These are phyloP conservation scores for Vinca major DNA, from an alignment of 305 asterid species.

Conservation along the genomic window DNA sequence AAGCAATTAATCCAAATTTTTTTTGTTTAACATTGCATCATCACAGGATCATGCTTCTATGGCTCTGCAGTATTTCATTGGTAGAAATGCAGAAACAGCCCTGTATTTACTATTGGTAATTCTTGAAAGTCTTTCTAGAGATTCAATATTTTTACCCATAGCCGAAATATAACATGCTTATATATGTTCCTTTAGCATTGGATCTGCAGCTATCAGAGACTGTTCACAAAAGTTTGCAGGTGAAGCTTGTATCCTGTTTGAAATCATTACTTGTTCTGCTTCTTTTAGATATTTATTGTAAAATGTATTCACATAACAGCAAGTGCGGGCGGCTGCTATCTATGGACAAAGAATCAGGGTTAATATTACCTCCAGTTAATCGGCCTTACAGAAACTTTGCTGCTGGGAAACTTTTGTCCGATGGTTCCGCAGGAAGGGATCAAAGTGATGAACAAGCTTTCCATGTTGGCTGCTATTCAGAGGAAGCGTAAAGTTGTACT, in stretches of 20 bases:
- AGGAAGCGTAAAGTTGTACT: constrained; percentile 28
- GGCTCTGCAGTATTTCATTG: constrained; percentile 74
- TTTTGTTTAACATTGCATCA: constrained; percentile 9
- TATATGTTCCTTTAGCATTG: constrained; percentile 45
- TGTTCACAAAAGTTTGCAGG: constrained; percentile 75
- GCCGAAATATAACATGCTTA: constrained; percentile 1
- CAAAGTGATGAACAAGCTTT: constrained; percentile 40
- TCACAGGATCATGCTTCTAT: constrained; percentile 81
- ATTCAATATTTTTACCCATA: neutral
- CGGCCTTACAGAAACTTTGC: constrained; percentile 48
- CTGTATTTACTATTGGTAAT: constrained; percentile 59
- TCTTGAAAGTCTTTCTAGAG: neutral
- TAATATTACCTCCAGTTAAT: constrained; percentile 65
- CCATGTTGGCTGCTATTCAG: constrained; percentile 63
- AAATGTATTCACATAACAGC: constrained; percentile 26
- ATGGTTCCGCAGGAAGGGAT: constrained; percentile 26
- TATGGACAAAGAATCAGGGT: constrained; percentile 72
- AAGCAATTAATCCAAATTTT: neutral
- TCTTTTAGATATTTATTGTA: neutral
- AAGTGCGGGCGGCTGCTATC: constrained; percentile 65
- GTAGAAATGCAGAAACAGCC: constrained; percentile 42
- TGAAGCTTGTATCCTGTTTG: constrained; percentile 17
- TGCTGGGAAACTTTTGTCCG: constrained; percentile 25
- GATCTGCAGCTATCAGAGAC: constrained; percentile 74
- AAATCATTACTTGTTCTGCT: neutral